Conservation (phyloP, 768 basidiomycete genomes). For the Cyathus striatus region DNA sequence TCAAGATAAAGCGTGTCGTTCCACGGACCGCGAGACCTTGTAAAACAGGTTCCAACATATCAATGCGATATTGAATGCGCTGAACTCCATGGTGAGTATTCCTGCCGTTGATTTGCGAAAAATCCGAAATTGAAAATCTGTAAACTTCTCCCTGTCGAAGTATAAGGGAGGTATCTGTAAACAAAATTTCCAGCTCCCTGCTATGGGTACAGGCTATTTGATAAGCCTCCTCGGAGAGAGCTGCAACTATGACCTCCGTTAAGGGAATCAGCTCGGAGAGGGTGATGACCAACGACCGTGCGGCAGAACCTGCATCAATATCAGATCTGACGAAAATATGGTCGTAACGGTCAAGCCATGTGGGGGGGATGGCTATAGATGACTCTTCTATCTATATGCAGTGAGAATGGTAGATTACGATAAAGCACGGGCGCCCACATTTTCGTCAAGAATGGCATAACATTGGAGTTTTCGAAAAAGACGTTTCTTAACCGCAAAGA, state of each 20-base stretch:
- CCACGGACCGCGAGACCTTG: constrained; percentile 57
- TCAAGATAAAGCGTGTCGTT: constrained; percentile 50
- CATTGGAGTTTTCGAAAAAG: too few relatives aligned
- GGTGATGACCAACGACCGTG: constrained; percentile 14
- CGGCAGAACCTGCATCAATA: constrained; percentile 3
- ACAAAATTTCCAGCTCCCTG: constrained; percentile 35
- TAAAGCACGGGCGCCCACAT: constrained; percentile 20
- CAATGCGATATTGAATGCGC: constrained; percentile 39
- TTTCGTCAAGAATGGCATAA: constrained; percentile 28
- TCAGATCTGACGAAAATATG: constrained; percentile 23
- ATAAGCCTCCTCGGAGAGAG: constrained; percentile 46
- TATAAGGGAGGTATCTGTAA: constrained; percentile 35
- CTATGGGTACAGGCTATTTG: constrained; percentile 27
- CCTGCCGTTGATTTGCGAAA: neutral
- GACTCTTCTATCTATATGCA: constrained; percentile 22
- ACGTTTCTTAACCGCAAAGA: too few relatives aligned
- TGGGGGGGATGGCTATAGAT: constrained; percentile 31
- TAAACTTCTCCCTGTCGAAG: constrained; percentile 42
- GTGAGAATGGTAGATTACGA: constrained; percentile 1
- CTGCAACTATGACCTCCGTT: constrained; percentile 48
- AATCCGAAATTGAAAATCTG: constrained; percentile 10
- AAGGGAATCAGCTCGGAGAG: constrained; percentile 27
- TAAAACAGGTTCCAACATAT: constrained; percentile 64
- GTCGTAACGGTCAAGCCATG: constrained; percentile 31
- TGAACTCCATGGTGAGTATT: constrained; percentile 6